A percentile compares a stretch with the other conserved stretches of the same genome.
Evolutionary conservation across 441 rosid species (phyloP).

Genomic region (Populus hybrid): DNA sequence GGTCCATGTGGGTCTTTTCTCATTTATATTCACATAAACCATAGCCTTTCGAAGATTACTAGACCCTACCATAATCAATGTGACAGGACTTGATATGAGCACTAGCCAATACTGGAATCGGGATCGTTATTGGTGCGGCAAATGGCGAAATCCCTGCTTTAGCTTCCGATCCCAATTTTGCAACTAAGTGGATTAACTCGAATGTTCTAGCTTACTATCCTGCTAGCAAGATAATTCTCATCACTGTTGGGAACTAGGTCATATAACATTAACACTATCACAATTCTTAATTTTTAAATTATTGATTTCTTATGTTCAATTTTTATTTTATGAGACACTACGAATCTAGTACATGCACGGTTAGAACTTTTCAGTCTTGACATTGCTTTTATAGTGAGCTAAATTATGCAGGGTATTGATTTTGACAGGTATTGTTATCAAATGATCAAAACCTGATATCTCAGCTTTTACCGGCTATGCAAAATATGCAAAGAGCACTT

Average conservation of each 20-base stretch:
- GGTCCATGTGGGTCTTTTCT: too few relatives aligned
- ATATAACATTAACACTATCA: background rate
- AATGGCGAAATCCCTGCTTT: conserved; percentile 77
- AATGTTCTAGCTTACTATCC: conserved; percentile 77
- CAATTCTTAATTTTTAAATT: background rate
- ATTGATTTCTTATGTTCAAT: too few relatives aligned
- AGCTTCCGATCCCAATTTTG: conserved; percentile 74
- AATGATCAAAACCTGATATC: conserved; percentile 62
- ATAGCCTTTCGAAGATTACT: too few relatives aligned
- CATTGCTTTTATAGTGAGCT: background rate
- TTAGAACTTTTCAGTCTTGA: background rate
- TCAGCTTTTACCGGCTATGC: conserved; percentile 89
- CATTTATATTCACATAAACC: too few relatives aligned
- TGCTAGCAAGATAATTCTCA: conserved; percentile 69
- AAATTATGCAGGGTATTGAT: background rate
- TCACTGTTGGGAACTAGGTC: conserved; percentile 93
- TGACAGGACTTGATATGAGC: conserved; percentile 13
- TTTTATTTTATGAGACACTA: background rate
- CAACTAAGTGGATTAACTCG: conserved; percentile 73
- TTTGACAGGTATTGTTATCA: conserved; percentile 51
- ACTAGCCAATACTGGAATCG: conserved; percentile 70
- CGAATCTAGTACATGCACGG: background rate
- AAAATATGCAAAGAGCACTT: conserved; percentile 68
- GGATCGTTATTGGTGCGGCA: conserved; percentile 71
- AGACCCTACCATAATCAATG: too few relatives aligned